Evolutionary conservation across 805 yeast species (phyloP), one percentile per base, ranked within the genome.

Genomic region (Tetrapisispora fleetii): DNA sequence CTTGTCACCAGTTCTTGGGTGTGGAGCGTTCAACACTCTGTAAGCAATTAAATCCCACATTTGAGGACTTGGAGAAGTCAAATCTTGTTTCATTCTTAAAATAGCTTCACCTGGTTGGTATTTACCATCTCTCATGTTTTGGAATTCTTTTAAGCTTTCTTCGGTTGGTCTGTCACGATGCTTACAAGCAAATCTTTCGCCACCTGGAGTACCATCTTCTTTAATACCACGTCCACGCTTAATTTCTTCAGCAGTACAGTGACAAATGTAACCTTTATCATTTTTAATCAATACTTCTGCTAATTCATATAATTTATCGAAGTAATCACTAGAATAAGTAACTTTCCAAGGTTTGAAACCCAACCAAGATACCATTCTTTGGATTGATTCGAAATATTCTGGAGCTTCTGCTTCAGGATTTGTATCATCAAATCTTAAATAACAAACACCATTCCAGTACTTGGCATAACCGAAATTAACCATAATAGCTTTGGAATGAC

Each of bases 41-140:
- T 93, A 93, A 13, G 99, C 99, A 53, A 93, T 93, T 55, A 93
- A 76, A 70, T 93, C 99, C 99, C 99, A 93, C 99, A 93, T 93
- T 72, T 93, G 99, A 17, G 99, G 99, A 54, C 87, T 85, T 54
- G 96, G 95, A 17, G 93, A 85, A 9, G 68, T 64, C 54, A 93
- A 72, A 62, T 93, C 96, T 74, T 88, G 96, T 67, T 91, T 91
- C 98, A 93, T 93, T 71, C 99, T 83, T 64, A 93, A 75, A 11
- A 89, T 88, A 30, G 96, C 98, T 67, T 87, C 86, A 55, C 98
- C 98, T 39, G 89, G 89, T 56, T 78, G 74, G 70, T 84, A 93
- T 54, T 74, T 72, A 40, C 99, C 99, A 61, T 88, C 88, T 62
- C 83, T 80, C 99, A 93, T 93, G 50, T 77, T 81, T 65, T 96